Evolutionary conservation across 257 asterid genomes (phyloP).

Genomic region (Scutellaria galericulata): DNA sequence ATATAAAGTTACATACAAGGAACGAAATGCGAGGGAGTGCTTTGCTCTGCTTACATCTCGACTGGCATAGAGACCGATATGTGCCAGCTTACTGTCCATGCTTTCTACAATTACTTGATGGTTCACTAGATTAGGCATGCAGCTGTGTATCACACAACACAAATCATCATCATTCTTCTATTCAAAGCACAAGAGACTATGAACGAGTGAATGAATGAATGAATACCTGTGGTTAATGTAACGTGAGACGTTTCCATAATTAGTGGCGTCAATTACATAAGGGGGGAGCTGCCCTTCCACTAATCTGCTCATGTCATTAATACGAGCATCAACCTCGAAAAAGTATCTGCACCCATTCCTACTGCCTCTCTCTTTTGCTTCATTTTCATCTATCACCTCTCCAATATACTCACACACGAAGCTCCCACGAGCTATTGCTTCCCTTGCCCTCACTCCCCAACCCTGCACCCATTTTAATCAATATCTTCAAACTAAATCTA

Average conservation of each 20-base stretch:
- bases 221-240: constrained; percentile 91
- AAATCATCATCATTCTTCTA: no score
- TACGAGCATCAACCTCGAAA: constrained; percentile 72
- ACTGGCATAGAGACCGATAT: constrained; percentile 81
- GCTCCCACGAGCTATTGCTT: constrained; percentile 83
- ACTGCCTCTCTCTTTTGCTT: constrained; percentile 78
- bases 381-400: constrained; percentile 83
- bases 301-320: constrained; percentile 85
- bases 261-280: constrained; percentile 82
- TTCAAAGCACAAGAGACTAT: not conserved
- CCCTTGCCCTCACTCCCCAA: constrained; percentile 96
- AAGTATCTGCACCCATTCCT: constrained; percentile 75
- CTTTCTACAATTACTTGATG: constrained; percentile 97
- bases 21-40: not conserved
- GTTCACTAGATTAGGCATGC: constrained; percentile 88
- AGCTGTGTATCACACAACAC: constrained; percentile 43
- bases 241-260: constrained; percentile 92
- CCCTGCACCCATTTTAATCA: constrained; percentile 58
- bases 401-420: constrained; percentile 96
- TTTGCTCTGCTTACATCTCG: constrained; percentile 71
- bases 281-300: constrained; percentile 75
- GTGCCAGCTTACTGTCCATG: constrained; percentile 93
- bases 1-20: no score
- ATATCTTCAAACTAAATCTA: no score
- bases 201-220: constrained; percentile 24